A percentile compares a stretch with the other conserved stretches of the same genome.
Conservation (phyloP, 2,329 filamentous ascomycete species). For the Fusarium sp. region DNA sequence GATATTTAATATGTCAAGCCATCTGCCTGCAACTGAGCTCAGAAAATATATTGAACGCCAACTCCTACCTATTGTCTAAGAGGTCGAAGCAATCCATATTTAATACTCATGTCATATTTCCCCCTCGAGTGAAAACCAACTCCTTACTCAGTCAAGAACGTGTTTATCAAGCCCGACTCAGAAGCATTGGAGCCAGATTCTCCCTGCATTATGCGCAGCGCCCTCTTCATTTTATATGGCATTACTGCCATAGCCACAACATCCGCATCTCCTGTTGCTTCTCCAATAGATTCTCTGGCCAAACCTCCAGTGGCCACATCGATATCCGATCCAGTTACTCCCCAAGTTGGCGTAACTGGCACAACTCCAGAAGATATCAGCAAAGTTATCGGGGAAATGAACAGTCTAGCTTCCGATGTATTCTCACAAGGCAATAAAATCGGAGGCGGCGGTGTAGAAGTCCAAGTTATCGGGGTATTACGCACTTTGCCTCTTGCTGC, state of each 20-base stretch:
- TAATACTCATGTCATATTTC: background rate
- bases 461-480: slow-evolving; percentile 11
- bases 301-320: background rate
- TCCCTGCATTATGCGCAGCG: slow-evolving; percentile 10
- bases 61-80: background rate
- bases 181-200: background rate
- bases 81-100: background rate
- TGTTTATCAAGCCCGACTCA: background rate
- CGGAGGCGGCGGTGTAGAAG: slow-evolving; percentile 10
- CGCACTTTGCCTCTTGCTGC: background rate
- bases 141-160: background rate
- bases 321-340: background rate
- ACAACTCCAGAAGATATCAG: slow-evolving; percentile 6
- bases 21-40: background rate
- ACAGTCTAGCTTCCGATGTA: slow-evolving; percentile 9
- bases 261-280: background rate
- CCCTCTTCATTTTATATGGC: slow-evolving; percentile 2
- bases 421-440: slow-evolving; percentile 9
- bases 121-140: background rate
- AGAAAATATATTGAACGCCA: background rate
- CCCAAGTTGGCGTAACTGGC: background rate
- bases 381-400: slow-evolving; percentile 1
- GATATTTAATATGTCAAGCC: background rate
- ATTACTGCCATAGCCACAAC: slow-evolving; percentile 11
- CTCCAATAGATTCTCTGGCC: background rate